Conservation (phyloP, 805 yeast species). For the Saturnispora sekii region DNA sequence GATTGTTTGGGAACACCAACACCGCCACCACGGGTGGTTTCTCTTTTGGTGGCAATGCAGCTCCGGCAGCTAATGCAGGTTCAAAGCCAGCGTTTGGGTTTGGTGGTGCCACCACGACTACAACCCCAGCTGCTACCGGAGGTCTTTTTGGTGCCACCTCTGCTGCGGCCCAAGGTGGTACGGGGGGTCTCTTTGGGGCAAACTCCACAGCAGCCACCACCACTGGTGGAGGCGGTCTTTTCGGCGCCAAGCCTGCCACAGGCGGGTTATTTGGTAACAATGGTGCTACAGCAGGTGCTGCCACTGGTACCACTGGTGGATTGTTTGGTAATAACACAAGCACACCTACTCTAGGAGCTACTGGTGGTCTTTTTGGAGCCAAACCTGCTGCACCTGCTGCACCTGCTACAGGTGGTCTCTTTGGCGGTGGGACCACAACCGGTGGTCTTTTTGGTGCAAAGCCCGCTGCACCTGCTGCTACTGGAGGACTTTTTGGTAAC, state of each 20-base stretch:
- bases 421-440: slow-evolving; percentile 17
- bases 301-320: slow-evolving; percentile 27
- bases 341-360: background rate
- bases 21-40: slow-evolving; percentile 17
- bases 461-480: slow-evolving; percentile 7
- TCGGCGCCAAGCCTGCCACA: slow-evolving; percentile 4
- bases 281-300: slow-evolving; percentile 16
- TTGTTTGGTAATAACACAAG: slow-evolving; percentile 13
- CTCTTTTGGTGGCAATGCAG: slow-evolving; percentile 27
- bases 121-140: slow-evolving; percentile 12
- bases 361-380: slow-evolving; percentile 18
- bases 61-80: slow-evolving; percentile 10
- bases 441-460: slow-evolving; percentile 15
- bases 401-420: slow-evolving; percentile 17
- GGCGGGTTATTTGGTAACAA: slow-evolving; percentile 18
- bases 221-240: slow-evolving; percentile 13
- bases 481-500: slow-evolving; percentile 16
- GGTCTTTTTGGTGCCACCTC: slow-evolving; percentile 13
- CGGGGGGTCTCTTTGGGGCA: slow-evolving; percentile 21
- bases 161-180: slow-evolving; percentile 26
- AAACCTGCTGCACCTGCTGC: slow-evolving; percentile 9
- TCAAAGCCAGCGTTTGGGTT: slow-evolving; percentile 1
- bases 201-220: slow-evolving; percentile 11
- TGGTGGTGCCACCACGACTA: background rate
- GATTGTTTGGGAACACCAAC: slow-evolving; percentile 18